These are phyloP conservation scores for Nadsonia fulvescens DNA, from an alignment of 805 yeast genomes.

Conservation along the genomic window DNA sequence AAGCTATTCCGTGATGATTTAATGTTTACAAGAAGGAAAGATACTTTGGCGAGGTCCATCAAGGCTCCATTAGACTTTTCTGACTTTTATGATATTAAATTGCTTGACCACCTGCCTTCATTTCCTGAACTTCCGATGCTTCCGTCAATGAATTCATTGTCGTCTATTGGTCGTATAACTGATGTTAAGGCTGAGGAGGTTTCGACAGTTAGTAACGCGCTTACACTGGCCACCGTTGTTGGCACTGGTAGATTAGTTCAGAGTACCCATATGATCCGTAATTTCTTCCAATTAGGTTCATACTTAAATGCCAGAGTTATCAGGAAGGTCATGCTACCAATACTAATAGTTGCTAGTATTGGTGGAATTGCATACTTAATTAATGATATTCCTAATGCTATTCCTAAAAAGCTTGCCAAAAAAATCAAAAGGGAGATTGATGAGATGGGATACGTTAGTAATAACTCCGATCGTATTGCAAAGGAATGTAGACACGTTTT, in stretches of 20 bases:
- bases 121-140: constrained; percentile 3
- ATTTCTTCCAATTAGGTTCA: constrained; percentile 5
- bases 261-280: constrained; percentile 8
- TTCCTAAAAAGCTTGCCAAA: constrained; percentile 64
- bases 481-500: constrained; percentile 71
- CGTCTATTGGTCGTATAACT: constrained; percentile 2
- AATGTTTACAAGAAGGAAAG: constrained; percentile 69
- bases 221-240: constrained; percentile 14
- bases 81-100: constrained; percentile 71
- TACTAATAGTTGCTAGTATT: constrained; percentile 30
- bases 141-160: too few species aligned
- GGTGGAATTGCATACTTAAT: constrained; percentile 45
- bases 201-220: constrained; percentile 10
- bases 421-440: constrained; percentile 48
- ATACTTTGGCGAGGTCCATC: constrained; percentile 39
- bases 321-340: constrained; percentile 35
- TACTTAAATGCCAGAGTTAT: constrained; percentile 6
- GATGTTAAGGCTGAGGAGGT: constrained; percentile 1
- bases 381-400: constrained; percentile 73
- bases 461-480: constrained; percentile 60
- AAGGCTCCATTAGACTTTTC: constrained; percentile 38
- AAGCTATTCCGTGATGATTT: constrained; percentile 37
- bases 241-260: constrained; percentile 14
- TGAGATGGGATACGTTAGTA: constrained; percentile 58
- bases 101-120: too few species aligned